A percentile compares a stretch with the other conserved stretches of the same genome.
Evolutionary conservation across 2,329 filamentous ascomycete genomes (phyloP).

Genomic region (Fusarium euwallaceae): DNA sequence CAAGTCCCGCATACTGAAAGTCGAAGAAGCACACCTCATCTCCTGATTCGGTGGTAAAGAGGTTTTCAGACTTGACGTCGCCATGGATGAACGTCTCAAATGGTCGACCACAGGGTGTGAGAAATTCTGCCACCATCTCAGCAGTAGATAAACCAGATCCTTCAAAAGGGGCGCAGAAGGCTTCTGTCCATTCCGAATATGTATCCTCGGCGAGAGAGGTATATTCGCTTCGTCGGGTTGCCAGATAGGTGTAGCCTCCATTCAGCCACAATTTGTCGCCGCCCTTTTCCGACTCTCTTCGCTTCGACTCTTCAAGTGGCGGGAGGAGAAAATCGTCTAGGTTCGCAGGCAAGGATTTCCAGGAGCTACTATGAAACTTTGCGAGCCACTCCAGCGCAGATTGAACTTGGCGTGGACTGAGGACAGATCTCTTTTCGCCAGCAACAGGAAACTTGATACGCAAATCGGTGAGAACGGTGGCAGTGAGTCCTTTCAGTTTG

Average conservation of each 20-base stretch:
- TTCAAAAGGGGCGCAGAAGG: constrained; percentile 57
- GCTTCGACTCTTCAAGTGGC: constrained; percentile 66
- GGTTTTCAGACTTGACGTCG: constrained; percentile 78
- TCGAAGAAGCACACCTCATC: constrained; percentile 73
- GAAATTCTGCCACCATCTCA: constrained; percentile 65
- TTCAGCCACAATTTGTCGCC: constrained; percentile 68
- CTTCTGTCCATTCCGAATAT: constrained; percentile 67
- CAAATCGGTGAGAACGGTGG: constrained; percentile 71
- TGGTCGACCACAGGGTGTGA: constrained; percentile 59
- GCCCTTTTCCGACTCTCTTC: constrained; percentile 34
- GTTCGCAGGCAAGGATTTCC: constrained; percentile 51
- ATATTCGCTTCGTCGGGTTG: constrained; percentile 71
- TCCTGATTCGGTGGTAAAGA: constrained; percentile 67
- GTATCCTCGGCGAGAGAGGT: constrained; percentile 58
- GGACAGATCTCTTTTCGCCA: constrained; percentile 64
- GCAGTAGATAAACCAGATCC: constrained; percentile 56
- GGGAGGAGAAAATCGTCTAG: constrained; percentile 61
- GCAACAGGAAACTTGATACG: constrained; percentile 66
- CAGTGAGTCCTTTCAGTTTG: constrained; percentile 58
- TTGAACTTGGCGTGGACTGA: constrained; percentile 62
- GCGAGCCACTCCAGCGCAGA: constrained; percentile 74
- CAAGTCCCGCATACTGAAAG: constrained; percentile 76
- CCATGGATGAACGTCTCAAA: constrained; percentile 74
- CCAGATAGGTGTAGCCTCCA: constrained; percentile 77
- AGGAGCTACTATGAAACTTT: constrained; percentile 70